Percentiles rank a stretch among this genome's conserved stretches.
These are phyloP conservation scores for Leccinum barrowsii DNA, from an alignment of 768 basidiomycete genomes.

Conservation along the genomic window DNA sequence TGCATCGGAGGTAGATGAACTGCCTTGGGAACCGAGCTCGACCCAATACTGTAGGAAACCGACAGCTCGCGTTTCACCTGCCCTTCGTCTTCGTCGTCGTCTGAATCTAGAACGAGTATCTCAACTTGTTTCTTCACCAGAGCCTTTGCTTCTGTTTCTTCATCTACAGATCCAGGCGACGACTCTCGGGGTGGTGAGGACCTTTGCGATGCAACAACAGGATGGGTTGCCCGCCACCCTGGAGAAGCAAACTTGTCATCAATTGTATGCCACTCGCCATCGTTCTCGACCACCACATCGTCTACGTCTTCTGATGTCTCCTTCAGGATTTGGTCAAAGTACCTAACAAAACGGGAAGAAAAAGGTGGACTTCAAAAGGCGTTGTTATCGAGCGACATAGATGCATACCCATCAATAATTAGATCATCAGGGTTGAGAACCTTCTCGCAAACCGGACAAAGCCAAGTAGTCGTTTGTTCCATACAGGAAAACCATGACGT, in stretches of 20 bases:
- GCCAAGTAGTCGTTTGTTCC: conserved; percentile 94
- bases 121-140: conserved; percentile 51
- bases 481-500: conserved; percentile 92
- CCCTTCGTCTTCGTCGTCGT: conserved; percentile 74
- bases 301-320: conserved; percentile 77
- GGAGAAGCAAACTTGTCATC: conserved; percentile 81
- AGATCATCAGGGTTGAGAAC: conserved; percentile 74
- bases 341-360: conserved; percentile 44
- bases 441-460: conserved; percentile 91
- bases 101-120: conserved; percentile 67
- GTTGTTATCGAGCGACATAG: not conserved
- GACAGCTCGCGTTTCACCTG: conserved; percentile 75
- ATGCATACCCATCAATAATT: conserved; percentile 82
- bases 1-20: conserved; percentile 21
- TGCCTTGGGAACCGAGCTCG: conserved; percentile 31
- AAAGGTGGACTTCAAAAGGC: not conserved
- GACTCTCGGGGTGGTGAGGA: conserved; percentile 28
- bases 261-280: conserved; percentile 93
- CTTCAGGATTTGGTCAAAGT: conserved; percentile 82
- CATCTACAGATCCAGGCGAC: conserved; percentile 28
- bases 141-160: conserved; percentile 33
- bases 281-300: conserved; percentile 89
- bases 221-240: conserved; percentile 62
- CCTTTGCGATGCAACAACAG: conserved; percentile 27
- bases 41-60: conserved; percentile 53